Conservation (phyloP, 257 asterid species). For the Plantago elongata region DNA sequence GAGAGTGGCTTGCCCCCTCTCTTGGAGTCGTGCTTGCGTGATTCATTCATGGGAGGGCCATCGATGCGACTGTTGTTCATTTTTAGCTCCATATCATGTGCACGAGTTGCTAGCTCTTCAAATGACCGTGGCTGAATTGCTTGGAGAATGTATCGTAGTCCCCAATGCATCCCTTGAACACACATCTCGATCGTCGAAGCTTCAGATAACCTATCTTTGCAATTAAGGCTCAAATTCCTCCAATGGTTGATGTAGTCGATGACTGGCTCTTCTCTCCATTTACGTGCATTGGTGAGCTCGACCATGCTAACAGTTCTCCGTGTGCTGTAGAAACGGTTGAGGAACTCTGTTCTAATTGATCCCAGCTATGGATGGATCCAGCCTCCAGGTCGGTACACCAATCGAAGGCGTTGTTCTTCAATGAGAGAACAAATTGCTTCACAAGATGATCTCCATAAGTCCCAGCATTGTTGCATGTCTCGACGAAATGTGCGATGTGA, state of each 20-base stretch:
- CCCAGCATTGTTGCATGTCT: too few species aligned
- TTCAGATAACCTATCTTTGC: not conserved
- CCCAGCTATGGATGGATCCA: not conserved
- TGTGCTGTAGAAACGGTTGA: constrained; percentile 1
- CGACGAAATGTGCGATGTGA: too few species aligned
- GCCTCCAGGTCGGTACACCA: not conserved
- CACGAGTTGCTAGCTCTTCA: not conserved
- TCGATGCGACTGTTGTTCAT: constrained; percentile 1
- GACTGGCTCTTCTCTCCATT: not conserved
- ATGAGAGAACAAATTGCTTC: not conserved
- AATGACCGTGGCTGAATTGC: not conserved
- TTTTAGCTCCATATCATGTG: constrained; percentile 12
- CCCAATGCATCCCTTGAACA: constrained; percentile 4
- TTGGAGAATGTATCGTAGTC: not conserved
- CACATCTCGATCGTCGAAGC: not conserved
- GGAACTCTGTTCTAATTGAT: not conserved
- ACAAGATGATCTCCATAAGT: too few species aligned
- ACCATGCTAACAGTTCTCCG: not conserved
- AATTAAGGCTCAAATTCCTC: constrained; percentile 4
- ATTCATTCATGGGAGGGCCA: not conserved
- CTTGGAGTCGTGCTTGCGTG: too few species aligned
- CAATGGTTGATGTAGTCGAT: constrained; percentile 3
- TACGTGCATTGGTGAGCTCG: not conserved
- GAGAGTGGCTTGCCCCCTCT: not conserved
- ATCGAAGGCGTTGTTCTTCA: not conserved